These are phyloP conservation scores for Histomonas meleagridis DNA, from an alignment of 208 protist species.

Conservation along the genomic window DNA sequence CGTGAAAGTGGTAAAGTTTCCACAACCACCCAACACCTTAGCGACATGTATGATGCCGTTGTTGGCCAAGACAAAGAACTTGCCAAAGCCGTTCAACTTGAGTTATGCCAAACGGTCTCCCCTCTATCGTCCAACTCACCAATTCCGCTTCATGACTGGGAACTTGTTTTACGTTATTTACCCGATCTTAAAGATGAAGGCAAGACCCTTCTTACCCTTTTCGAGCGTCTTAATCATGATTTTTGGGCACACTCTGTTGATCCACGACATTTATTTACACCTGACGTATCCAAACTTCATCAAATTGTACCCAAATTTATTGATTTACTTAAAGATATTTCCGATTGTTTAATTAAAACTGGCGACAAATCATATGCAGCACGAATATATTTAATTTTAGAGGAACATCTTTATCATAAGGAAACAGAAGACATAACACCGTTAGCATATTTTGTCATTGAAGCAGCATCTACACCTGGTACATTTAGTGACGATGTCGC, in stretches of 20 bases:
- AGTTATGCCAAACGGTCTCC: neutral
- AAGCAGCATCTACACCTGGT: neutral
- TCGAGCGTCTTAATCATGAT: neutral
- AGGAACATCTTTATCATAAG: neutral
- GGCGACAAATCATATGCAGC: neutral
- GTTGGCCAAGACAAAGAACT: neutral
- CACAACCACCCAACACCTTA: neutral
- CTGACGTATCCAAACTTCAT: neutral
- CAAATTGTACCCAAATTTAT: neutral
- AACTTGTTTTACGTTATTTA: neutral
- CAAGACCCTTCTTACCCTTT: neutral
- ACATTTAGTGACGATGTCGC: neutral
- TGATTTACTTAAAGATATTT: neutral
- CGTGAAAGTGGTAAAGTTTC: neutral
- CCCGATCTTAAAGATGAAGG: neutral
- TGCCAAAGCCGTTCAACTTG: neutral
- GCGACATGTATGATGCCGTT: neutral
- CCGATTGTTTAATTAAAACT: neutral
- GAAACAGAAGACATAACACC: neutral
- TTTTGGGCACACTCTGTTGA: neutral
- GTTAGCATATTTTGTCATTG: neutral
- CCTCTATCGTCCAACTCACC: neutral
- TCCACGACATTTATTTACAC: neutral
- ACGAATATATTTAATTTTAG: neutral
- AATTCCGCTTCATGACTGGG: neutral